Evolutionary conservation across 352 stramenopile genomes (phyloP).

Genomic region (Phytophthora boehmeriae): DNA sequence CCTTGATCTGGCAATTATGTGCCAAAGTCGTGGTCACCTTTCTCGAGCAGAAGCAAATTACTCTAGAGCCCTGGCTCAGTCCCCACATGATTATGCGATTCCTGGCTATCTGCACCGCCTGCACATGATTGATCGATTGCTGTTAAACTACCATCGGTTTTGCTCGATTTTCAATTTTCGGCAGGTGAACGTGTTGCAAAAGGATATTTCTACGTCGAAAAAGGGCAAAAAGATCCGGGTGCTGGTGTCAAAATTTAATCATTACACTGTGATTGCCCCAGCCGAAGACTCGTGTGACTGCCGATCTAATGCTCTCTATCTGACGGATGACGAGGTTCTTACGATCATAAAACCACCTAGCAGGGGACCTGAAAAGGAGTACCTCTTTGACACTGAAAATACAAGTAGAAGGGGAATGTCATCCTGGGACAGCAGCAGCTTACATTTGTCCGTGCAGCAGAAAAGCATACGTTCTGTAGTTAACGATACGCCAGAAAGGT

Average conservation of each 20-base stretch:
- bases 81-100: constrained; percentile 50
- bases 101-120: constrained; percentile 67
- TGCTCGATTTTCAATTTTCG: constrained; percentile 68
- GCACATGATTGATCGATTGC: constrained; percentile 57
- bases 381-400: background rate
- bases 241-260: constrained; percentile 64
- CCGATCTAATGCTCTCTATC: constrained; percentile 61
- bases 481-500: constrained; percentile 17
- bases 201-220: constrained; percentile 54
- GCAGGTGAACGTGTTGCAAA: constrained; percentile 55
- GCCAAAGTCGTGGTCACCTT: constrained; percentile 48
- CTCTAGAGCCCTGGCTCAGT: constrained; percentile 41
- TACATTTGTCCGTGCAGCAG: constrained; percentile 29
- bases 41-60: constrained; percentile 63
- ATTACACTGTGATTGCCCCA: constrained; percentile 51
- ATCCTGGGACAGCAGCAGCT: constrained; percentile 27
- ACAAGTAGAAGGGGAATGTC: constrained; percentile 8
- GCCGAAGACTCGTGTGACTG: constrained; percentile 31
- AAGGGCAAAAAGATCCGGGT: constrained; percentile 55
- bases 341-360: constrained; percentile 10
- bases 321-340: constrained; percentile 63
- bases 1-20: constrained; percentile 65
- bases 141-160: constrained; percentile 80
- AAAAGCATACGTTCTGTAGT: constrained; percentile 3
- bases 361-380: constrained; percentile 3